These are phyloP conservation scores for Colletotrichum acutatum DNA, from an alignment of 2,329 filamentous ascomycete species.

Conservation along the genomic window DNA sequence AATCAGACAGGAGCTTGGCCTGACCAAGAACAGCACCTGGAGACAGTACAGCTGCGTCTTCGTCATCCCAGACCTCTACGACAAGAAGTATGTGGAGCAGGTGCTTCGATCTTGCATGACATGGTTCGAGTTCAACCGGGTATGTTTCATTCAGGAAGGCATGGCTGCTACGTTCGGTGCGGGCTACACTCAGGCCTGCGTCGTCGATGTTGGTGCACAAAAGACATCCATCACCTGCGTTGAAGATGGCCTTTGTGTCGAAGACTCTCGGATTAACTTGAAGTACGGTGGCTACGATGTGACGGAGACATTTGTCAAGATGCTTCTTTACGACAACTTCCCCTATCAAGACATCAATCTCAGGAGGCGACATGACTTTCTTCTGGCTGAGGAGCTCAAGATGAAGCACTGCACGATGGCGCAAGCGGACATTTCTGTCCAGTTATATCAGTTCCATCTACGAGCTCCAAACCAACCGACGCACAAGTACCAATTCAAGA, in stretches of 20 bases:
- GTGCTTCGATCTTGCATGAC: conserved; percentile 86
- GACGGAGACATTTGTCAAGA: conserved; percentile 94
- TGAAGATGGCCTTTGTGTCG: conserved; percentile 93
- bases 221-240: conserved; percentile 98
- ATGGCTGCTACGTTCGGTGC: conserved; percentile 95
- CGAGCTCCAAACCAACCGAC: conserved; percentile 90
- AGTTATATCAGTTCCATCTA: conserved; percentile 90
- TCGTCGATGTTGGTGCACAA: conserved; percentile 95
- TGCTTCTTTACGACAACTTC: conserved; percentile 97
- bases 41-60: conserved; percentile 95
- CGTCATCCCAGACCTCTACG: conserved; percentile 95
- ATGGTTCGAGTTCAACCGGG: conserved; percentile 88
- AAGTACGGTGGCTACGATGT: conserved; percentile 95
- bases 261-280: conserved; percentile 93
- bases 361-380: conserved; percentile 87
- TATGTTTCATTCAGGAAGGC: conserved; percentile 97
- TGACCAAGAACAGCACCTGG: conserved; percentile 84
- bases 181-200: conserved; percentile 92
- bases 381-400: conserved; percentile 95
- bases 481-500: conserved; percentile 94
- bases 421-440: conserved; percentile 88
- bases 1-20: conserved; percentile 83
- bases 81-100: conserved; percentile 90
- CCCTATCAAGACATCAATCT: conserved; percentile 96
- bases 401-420: conserved; percentile 92